phyloP scores from a whole-genome alignment of 768 basidiomycete genomes.

The Wakefieldia striispora region DNA sequence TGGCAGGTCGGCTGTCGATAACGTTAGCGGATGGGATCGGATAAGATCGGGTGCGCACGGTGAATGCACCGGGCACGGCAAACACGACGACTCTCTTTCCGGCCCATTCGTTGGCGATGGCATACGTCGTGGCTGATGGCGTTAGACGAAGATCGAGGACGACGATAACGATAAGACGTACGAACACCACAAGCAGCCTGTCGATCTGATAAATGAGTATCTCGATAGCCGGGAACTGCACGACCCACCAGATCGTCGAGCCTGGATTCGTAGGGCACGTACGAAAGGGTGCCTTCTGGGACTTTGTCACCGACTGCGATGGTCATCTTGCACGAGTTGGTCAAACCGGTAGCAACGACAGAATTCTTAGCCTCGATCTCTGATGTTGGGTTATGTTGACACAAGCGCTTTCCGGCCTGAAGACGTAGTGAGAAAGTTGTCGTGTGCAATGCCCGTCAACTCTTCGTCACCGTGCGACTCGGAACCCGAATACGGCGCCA shows the following conservation, averaged over 20 bases:
- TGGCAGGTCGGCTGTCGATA: conserved; percentile 40
- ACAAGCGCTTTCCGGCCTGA: no score
- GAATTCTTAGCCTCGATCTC: no score
- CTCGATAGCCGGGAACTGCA: background rate
- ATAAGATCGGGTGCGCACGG: conserved; percentile 42
- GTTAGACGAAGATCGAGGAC: background rate
- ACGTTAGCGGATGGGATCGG: background rate
- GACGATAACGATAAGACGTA: conserved; percentile 35
- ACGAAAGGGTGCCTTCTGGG: conserved; percentile 44
- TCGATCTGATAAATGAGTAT: background rate
- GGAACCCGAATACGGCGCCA: no score
- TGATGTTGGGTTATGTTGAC: no score
- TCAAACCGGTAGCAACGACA: no score
- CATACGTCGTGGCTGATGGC: conserved; percentile 47
- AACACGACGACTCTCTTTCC: conserved; percentile 81
- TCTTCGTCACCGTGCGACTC: no score
- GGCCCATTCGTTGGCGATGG: conserved; percentile 61
- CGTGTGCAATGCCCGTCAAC: no score
- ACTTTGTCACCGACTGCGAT: conserved; percentile 54
- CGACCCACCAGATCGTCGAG: conserved; percentile 57
- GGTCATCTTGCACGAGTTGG: conserved; percentile 7
- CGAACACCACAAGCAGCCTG: conserved; percentile 65
- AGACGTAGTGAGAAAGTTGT: no score
- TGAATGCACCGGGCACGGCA: conserved; percentile 80
- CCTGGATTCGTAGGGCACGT: conserved; percentile 60